Evolutionary conservation across 2,329 filamentous ascomycete genomes (phyloP), one percentile per base, ranked within the genome.

Genomic region (Phyllosticta paracitricarpa): DNA sequence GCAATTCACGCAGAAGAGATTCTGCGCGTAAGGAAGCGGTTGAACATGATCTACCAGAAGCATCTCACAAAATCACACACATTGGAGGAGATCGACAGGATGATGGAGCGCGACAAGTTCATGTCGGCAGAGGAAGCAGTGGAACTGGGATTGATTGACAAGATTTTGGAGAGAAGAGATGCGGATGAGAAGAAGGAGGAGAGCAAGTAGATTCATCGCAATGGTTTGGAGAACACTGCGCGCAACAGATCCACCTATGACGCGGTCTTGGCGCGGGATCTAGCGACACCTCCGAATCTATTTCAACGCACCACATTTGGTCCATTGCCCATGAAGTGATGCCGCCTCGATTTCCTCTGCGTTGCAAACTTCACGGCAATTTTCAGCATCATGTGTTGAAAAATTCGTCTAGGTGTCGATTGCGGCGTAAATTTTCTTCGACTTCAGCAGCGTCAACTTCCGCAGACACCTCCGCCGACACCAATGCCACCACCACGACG

Each of bases 1-100:
- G 83, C 96, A 56, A 97, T 99, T 65, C 96, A 99, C 71, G 94
- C 94, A 4, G 97, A 92, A 71, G 93, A 99, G 80, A 99, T 99
- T 61, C 81, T 97, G 72, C 82, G 91, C 62, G 87, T 96, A 61
- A 82, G 94, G 62, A 83, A 86, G 65, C 89, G 93, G 76, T 78
- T 97, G 68, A 97, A 99, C 73, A 82, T 87, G 76, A 97, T 99
- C 62, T 97, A 97, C 73, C 84, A 87, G 72, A 78, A 81, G 58
- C 94, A 99, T 74, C 78, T 99, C 70, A 97, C 92, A 68, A 87
- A 84, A 73, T 81, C 85, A 57, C 86, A 91, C 72, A 86, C 81
- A 35, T 70, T 96, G 40, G 86, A 91, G 56, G 89, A 95, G 70
- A 89, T 99, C 70, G 93, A 94, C 75, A 90, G 87, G 72, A 83